These are phyloP conservation scores for Plantago elongata DNA, from an alignment of 257 asterid species.

Conservation along the genomic window DNA sequence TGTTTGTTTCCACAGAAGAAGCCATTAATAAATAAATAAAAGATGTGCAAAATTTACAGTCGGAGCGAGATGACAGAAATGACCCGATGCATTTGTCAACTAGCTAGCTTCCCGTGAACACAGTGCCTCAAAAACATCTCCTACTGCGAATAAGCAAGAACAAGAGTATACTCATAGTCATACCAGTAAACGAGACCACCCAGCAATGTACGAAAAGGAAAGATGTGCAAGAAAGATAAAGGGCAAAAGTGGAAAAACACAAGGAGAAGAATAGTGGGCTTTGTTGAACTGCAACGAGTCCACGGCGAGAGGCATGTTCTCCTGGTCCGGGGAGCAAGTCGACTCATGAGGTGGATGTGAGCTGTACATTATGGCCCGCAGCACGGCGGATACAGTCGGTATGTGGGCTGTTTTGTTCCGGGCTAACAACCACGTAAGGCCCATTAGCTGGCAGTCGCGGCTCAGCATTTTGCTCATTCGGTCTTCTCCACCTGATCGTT, in stretches of 20 bases:
- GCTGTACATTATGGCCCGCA: constrained; percentile 96
- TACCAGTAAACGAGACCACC: neutral
- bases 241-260: constrained; percentile 43
- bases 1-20: no score
- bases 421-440: constrained; percentile 96
- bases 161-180: neutral
- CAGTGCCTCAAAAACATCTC: constrained; percentile 4
- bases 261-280: constrained; percentile 1
- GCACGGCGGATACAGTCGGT: constrained; percentile 96
- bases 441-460: constrained; percentile 92
- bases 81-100: constrained; percentile 46
- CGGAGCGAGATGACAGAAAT: constrained; percentile 43
- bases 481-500: constrained; percentile 25
- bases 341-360: constrained; percentile 75
- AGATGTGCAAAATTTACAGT: constrained; percentile 49
- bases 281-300: constrained; percentile 73
- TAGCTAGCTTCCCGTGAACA: constrained; percentile 63
- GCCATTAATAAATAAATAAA: no score
- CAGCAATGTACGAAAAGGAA: constrained; percentile 18
- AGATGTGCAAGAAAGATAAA: constrained; percentile 28
- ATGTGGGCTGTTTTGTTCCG: constrained; percentile 97
- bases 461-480: constrained; percentile 68
- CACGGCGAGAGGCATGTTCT: constrained; percentile 99
- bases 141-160: neutral
- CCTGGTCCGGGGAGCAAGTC: constrained; percentile 97